Base-by-base conservation (phyloP, 208 protist species). In the Crithidia bombi region DNA sequence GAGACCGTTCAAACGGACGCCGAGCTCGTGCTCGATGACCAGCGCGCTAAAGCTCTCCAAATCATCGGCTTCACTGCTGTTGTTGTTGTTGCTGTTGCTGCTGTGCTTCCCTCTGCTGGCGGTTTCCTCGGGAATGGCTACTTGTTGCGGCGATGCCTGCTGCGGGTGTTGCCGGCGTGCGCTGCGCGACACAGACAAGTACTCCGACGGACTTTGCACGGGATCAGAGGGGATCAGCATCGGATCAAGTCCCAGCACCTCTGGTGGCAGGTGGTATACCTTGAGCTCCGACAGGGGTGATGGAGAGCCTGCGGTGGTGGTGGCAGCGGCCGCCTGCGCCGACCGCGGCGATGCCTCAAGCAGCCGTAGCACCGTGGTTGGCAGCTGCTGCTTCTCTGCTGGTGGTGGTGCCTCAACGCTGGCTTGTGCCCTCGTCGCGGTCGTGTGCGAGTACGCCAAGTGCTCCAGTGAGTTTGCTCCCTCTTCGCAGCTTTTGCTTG, bases 1-100 rank as follows among this genome's bases (percentile, higher is more conserved):
- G 23, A 81, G 38, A 2, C 36, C 36, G 36, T 65, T 44, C 43
- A 81, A 38, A 10, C 47, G 63, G 30, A 81, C 10, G 11, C 75
- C 75, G 15, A 81, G 12, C 12, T 69, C 59, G 38, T 35, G 46
- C 49, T 71, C 71, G 21, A 38, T 23, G 7, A 33, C 19, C 56
- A 46, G 5, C 17, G n/a, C 23, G 3, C 12, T 23, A 6, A n/a
- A 7, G 33, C 36, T 51, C 1, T 58, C 43, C 54, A 15, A 0
- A 1, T 54, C 54, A 0, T 7, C 28, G 0, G 15, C 30, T 10
- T 57, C 55, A 41, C 32, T 63, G 15, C 47, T 61, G 15, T 5
- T 26, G 44, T n/a, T 3, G 64, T 11, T 65, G 62, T 23, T 41
- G 33, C 10, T 33, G 68, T 43, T 58, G 38, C 2, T 21, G 39